Conservation (phyloP, 2,329 filamentous ascomycete species). For the Botrytis elliptica region DNA sequence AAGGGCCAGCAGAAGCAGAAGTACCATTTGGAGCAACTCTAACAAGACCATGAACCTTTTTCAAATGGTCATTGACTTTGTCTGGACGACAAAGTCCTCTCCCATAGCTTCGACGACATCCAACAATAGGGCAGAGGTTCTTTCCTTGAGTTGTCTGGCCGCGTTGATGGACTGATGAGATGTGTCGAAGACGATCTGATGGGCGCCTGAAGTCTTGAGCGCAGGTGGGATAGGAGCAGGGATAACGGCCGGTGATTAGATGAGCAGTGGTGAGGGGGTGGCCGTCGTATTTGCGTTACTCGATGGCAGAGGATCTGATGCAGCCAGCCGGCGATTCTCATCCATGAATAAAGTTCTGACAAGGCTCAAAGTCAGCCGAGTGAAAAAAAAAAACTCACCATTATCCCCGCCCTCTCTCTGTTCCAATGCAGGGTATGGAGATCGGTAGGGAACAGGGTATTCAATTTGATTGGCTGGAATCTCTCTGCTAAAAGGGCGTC, state of each 20-base stretch:
- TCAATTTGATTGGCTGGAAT: background rate
- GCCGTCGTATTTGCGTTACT: background rate
- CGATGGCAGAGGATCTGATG: no score
- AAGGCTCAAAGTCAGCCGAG: no score
- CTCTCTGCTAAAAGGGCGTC: background rate
- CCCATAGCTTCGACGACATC: conserved; percentile 7
- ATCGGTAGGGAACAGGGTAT: background rate
- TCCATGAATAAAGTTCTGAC: no score
- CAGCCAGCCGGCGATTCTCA: no score
- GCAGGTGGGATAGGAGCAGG: background rate
- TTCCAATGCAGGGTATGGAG: background rate
- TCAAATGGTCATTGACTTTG: conserved; percentile 11
- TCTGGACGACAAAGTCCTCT: conserved; percentile 3
- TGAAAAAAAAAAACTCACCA: background rate
- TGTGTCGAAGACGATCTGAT: background rate
- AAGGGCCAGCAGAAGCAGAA: background rate
- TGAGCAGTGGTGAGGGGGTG: background rate
- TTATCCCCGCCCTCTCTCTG: background rate
- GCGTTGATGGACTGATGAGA: background rate
- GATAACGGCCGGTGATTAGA: background rate
- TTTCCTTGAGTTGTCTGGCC: background rate
- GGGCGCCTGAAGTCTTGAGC: background rate
- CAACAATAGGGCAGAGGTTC: background rate
- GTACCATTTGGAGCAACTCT: background rate
- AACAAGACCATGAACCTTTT: conserved; percentile 1